These are phyloP conservation scores for Fusarium luffae DNA, from an alignment of 2,329 filamentous ascomycete genomes.

Conservation along the genomic window DNA sequence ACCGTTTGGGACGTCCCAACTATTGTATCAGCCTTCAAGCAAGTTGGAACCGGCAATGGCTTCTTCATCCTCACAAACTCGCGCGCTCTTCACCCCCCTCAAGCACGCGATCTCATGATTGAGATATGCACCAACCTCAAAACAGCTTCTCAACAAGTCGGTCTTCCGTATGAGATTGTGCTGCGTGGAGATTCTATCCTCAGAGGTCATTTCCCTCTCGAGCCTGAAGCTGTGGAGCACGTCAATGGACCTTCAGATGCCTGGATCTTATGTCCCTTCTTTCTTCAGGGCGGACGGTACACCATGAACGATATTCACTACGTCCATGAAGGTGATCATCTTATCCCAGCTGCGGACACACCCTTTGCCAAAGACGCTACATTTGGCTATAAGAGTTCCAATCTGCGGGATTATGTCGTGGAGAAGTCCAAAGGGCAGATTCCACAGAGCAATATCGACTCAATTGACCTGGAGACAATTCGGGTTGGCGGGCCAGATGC, in stretches of 20 bases:
- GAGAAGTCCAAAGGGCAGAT: constrained; percentile 63
- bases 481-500: constrained; percentile 56
- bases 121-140: constrained; percentile 63
- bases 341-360: constrained; percentile 59
- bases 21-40: not conserved
- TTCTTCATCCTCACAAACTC: constrained; percentile 27
- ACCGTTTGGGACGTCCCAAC: constrained; percentile 12
- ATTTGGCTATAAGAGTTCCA: constrained; percentile 66
- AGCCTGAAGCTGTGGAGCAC: constrained; percentile 62
- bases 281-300: constrained; percentile 67
- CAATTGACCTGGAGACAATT: constrained; percentile 61
- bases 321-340: constrained; percentile 60
- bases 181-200: constrained; percentile 67
- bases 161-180: constrained; percentile 63
- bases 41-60: constrained; percentile 1
- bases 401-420: constrained; percentile 58
- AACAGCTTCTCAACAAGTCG: constrained; percentile 54
- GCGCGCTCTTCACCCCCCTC: constrained; percentile 62
- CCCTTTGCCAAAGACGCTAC: constrained; percentile 68
- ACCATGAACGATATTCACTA: constrained; percentile 70
- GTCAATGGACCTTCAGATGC: constrained; percentile 62
- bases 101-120: constrained; percentile 59
- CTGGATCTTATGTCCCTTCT: constrained; percentile 68
- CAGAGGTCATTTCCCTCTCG: constrained; percentile 66
- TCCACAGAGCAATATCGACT: constrained; percentile 52